Base-by-base conservation (phyloP, 2,329 filamentous ascomycete species). In the Proliferodiscus dingleyae region DNA sequence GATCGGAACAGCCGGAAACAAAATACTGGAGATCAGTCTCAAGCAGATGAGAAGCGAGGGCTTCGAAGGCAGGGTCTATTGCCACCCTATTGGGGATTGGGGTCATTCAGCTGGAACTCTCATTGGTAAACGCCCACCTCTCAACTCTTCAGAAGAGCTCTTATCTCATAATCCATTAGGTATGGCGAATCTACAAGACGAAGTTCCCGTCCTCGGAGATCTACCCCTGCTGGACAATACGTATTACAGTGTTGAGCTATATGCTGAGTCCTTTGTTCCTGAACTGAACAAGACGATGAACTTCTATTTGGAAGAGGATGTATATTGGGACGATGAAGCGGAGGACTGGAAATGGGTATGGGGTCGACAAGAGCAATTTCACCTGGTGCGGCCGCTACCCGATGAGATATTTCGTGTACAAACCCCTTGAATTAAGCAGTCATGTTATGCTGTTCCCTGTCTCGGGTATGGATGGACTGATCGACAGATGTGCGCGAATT, bases 161-260 rank as follows among this genome's bases (percentile, higher is more conserved):
- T 13, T 10, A 19, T 19, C 37, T 41, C 4, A 42, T n/a, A 24
- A 15, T 33, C 8, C 11, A 3, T 2, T 33, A 72, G 71, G 72
- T 30, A 74, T 75, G 71, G 71, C 69, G 1, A 75, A 75, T 49
- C 61, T 74, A 15, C 72, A 75, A 53, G 66, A 69, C 3, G 58
- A 59, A n/a, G 72, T 75, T 5, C 69, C 70, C 0, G 61, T 70
- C 4, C 56, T 74, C 1, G 72, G 72, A 8, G 71, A 75, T 28
- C 51, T 74, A 36, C 70, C 69, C 0, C 51, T 74, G 10, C 53
- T 75, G 30, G 60, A 67, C 39, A 60, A 69, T 33, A 73, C 66
- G 7, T 75, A 73, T 56, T 74, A 73, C 56, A 75, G 72, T 58
- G 64, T 75, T 42, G 72, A 75, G 59, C 65, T 75, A n/a, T 66